Evolutionary conservation across 2,329 filamentous ascomycete genomes (phyloP), one percentile per base, ranked within the genome.

Genomic region (Colletotrichum limetticola): DNA sequence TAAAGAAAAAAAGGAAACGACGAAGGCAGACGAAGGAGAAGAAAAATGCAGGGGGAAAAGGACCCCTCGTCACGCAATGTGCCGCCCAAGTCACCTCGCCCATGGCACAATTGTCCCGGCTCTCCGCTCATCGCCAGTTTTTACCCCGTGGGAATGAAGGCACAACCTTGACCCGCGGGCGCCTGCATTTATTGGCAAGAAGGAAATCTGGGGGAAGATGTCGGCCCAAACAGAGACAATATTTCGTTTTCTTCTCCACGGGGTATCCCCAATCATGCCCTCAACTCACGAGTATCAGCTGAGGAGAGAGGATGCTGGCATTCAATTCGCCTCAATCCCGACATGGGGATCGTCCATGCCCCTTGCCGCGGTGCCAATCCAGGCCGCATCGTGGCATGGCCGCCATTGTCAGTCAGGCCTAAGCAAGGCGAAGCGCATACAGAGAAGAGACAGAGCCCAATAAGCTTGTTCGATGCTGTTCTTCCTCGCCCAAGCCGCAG

Each of bases 121-220:
- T 46, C 57, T 72, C 65, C 71, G 64, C 72, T 74, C 68, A 74
- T 69, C 62, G 65, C 69, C 66, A 61, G 46, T 65, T 62, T 55
- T 60, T 61, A 35, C 72, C 69, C 69, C 69, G 42, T 65, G 57
- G 69, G 65, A 49, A 68, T 37, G 46, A 53, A 24, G 28, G 37
- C 63, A 53, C 22, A 64, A 53, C 64, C 69, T 60, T 68, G 64
- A 62, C 56, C 64, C 69, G 65, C 69, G 72, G 72, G 56, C 68
- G 69, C 72, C 64, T 72, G 72, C 72, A 68, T 74, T 68, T 69
- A 61, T 68, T 68, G 69, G 61, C 72, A 72, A 65, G 32, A 61
- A 49, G 42, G 64, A 65, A 72, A 74, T 62, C 72, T 37, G 72
- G 72, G 72, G 72, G 58, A 72, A 32, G 19, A 19, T 19, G 42